Base-by-base conservation (phyloP, 2,329 filamentous ascomycete species). In the Tolypocladium album region DNA sequence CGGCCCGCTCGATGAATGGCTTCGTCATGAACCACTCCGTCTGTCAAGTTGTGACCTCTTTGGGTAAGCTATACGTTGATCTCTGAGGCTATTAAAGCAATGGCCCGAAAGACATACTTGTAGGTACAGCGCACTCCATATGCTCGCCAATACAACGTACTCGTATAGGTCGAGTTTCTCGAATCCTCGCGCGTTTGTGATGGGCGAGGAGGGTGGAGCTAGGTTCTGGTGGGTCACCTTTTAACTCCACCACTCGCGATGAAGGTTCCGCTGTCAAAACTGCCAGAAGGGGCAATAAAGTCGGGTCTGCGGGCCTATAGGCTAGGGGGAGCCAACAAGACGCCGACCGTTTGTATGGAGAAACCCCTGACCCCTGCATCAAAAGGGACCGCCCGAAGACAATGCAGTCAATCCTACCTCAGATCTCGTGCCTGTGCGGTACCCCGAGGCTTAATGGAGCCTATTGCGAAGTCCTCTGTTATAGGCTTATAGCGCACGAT, bases 171-270 rank as follows among this genome's bases (percentile, higher is more conserved):
- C n/a, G n/a, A n/a, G n/a, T n/a, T n/a, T n/a, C n/a, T n/a, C 27
- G 27, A 31, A 31, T 3, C 27, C 27, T 31, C 27, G 27, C 27
- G 27, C 5, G 27, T 5, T 43, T 43, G 15, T 20, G 39, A 20
- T 20, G 39, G 39, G 15, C 4, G 39, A 20, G 7, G 5, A 6
- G 12, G 12, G 15, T 42, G 39, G 39, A 20, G 39, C 39, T 2
- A 42, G 7, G 20, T n/a, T 11, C 40, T n/a, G 20, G 40, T 43
- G 40, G 40, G 40, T 20, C 20, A 43, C 7, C 20, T 43, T 43
- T 42, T 7, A 53, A 39, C 43, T 58, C 58, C 61, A 56, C 61
- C 50, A 47, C 27, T 57, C 38, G 55, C 55, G 24, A 42, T 34
- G 24, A 15, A 43, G 36, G 17, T n/a, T n/a, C 55, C 39, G 39